Conservation (phyloP, 2,329 filamentous ascomycete species). For the Microsporum audouinii region DNA sequence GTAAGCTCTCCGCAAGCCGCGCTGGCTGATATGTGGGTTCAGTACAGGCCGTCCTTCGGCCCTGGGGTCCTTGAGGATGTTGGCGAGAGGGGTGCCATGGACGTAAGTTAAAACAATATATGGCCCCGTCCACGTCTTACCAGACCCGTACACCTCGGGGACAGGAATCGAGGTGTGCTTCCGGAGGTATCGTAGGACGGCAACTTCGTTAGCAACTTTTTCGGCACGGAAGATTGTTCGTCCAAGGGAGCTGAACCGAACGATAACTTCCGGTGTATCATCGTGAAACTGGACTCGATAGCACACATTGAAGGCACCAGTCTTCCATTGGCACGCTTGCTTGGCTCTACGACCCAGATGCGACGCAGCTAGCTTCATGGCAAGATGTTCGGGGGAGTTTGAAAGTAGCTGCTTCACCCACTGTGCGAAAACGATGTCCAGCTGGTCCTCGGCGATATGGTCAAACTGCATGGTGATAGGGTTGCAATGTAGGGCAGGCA, state of each 20-base stretch:
- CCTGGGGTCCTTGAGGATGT: conserved; percentile 17
- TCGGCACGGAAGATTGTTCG: conserved; percentile 19
- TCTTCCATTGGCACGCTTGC: conserved; percentile 17
- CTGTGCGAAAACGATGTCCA: conserved; percentile 16
- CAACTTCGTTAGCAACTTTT: conserved; percentile 22
- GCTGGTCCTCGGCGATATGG: conserved; percentile 17
- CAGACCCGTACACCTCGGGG: conserved; percentile 17
- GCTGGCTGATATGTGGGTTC: conserved; percentile 13
- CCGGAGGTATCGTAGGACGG: conserved; percentile 19
- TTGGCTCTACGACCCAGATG: conserved; percentile 16
- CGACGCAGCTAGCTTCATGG: conserved; percentile 17
- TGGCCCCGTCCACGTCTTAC: conserved; percentile 19
- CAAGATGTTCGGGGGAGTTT: conserved; percentile 18
- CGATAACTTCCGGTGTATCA: conserved; percentile 17
- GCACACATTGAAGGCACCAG: conserved; percentile 25
- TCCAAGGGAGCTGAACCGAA: conserved; percentile 27
- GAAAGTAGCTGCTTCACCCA: conserved; percentile 19
- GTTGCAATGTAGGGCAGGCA: not conserved
- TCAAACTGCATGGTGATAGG: conserved; percentile 18
- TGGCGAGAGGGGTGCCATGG: conserved; percentile 17
- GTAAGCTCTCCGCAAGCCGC: conserved; percentile 12
- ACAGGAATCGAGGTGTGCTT: conserved; percentile 20
- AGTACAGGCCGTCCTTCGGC: conserved; percentile 8
- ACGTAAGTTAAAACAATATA: conserved; percentile 20
- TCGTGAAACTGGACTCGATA: conserved; percentile 20